Evolutionary conservation across 2,329 filamentous ascomycete genomes (phyloP).

Genomic region (Colletotrichum spinosum): DNA sequence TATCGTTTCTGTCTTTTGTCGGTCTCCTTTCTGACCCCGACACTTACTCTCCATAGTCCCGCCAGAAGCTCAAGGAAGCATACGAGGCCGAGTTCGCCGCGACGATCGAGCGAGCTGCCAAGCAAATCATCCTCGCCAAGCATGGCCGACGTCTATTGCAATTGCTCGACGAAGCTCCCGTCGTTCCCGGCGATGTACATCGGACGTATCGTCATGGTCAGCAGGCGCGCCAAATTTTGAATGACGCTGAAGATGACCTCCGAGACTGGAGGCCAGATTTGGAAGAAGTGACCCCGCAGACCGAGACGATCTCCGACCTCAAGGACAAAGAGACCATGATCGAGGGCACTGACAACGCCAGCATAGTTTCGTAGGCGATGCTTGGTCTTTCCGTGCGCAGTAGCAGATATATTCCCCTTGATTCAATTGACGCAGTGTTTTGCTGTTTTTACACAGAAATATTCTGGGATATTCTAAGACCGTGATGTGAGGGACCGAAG

Average conservation of each 20-base stretch:
- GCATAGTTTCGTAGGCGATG: slow-evolving; percentile 6
- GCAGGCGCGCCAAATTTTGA: slow-evolving; percentile 85
- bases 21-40: background rate
- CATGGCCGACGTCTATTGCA: slow-evolving; percentile 88
- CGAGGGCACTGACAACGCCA: slow-evolving; percentile 22
- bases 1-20: background rate
- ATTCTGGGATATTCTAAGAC: too few species aligned
- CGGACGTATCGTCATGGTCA: slow-evolving; percentile 73
- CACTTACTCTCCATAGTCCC: slow-evolving; percentile 68
- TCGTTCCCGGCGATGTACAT: slow-evolving; percentile 86
- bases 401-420: too few species aligned
- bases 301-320: slow-evolving; percentile 11
- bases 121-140: slow-evolving; percentile 93
- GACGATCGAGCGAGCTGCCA: slow-evolving; percentile 95
- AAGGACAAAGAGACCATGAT: slow-evolving; percentile 23
- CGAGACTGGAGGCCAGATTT: slow-evolving; percentile 74
- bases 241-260: slow-evolving; percentile 92
- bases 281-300: slow-evolving; percentile 42
- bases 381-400: too few species aligned
- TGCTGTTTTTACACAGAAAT: too few species aligned
- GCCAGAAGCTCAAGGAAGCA: slow-evolving; percentile 95
- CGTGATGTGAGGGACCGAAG: too few species aligned
- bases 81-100: slow-evolving; percentile 90
- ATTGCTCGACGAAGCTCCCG: slow-evolving; percentile 88
- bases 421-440: too few species aligned